Evolutionary conservation across 768 basidiomycete species (phyloP), one percentile per base, ranked within the genome.

Genomic region (Collybiopsis confluens): DNA sequence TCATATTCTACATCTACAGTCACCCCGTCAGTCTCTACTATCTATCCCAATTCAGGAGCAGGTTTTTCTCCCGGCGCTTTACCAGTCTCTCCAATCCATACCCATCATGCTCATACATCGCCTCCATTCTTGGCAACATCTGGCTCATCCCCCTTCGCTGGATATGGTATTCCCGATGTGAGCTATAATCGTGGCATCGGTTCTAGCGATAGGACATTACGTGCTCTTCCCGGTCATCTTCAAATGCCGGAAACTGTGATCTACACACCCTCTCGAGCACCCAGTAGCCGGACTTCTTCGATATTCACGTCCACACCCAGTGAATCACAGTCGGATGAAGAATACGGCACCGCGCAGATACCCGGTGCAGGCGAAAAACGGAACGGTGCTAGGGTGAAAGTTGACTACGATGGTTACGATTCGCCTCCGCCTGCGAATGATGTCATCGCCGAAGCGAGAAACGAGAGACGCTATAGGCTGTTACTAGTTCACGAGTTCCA

Each of bases 401-500:
- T 48, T 42, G 56, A 67, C 38, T 58, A 63, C 33, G 62, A 65
- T 53, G 73, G 72, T 21, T 74, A 76, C 58, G 65, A 69, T 18
- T 74, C 74, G 4, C 73, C 72, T 2, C 62, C 70, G 0, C 71
- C 73, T 1, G 59, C 56, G 23, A 73, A 79, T 44, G 70, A 72
- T 16, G 56, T 57, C 5, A 62, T 71, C n/a, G 63, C 70, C 15
- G 73, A 79, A 43, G 65, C 71, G 40, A 72, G 72, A 57, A 76
- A 86, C 54, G 90, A 92, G 68, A 70, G 82, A 56, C 73, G 81
- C 55, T 92, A 91, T 64, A 71, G 90, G 27, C 71, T 86, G 55
- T 68, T 86, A 52, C 67, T 86, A 44, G 76, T 73, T 40, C 90
- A 92, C 56, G 73, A 78, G 23, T 91, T 83, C 67, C 84, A 92